Evolutionary conservation across 441 rosid species (phyloP), one percentile per base, ranked within the genome.

Genomic region (Pelargonium cotyledonis): DNA sequence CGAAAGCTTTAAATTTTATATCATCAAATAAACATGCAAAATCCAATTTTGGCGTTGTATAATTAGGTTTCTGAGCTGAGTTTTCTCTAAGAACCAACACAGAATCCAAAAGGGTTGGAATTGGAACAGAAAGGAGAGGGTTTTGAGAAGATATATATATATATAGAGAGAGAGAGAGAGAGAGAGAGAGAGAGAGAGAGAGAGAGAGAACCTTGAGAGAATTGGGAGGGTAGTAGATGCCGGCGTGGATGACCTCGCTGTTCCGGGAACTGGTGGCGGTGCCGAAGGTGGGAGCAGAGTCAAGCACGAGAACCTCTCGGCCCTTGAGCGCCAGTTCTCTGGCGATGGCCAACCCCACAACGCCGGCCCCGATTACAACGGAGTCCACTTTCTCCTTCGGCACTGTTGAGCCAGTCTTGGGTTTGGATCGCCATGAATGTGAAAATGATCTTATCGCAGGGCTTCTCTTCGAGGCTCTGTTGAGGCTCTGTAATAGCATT

Each of bases 231-330:
- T 93, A 93, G 70, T 93, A 93, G 76, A 93, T 88, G 75, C 98
- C 98, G 38, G 96, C 97, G 69, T 93, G 97, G 70, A 93, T 76
- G 80, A 93, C 98, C 73, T 93, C 87, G 73, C 97, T 93, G 84
- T 85, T 90, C n/a, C 97, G 91, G 16, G 97, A 85, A 26, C 95
- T 90, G 26, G 85, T 88, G 66, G 77, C 89, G 51, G 90, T 83
- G 80, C 96, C 98, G 72, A 90, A 90, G 21, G 92, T 79, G 19
- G 95, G 66, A 43, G 91, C 93, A 1, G 95, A 84, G 29, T 93
- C 98, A 12, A 93, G 73, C 63, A 93, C 89, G 31, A 90, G n/a
- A 1, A 90, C 98, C 26, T 89, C 88, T 53, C 87, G 84, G 31
- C 96, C 96, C 12, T 75, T 76, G 26, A 46, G 66, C 16, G 92